Evolutionary conservation across 805 yeast genomes (phyloP).

Genomic region (Yarrowia keelungensis): DNA sequence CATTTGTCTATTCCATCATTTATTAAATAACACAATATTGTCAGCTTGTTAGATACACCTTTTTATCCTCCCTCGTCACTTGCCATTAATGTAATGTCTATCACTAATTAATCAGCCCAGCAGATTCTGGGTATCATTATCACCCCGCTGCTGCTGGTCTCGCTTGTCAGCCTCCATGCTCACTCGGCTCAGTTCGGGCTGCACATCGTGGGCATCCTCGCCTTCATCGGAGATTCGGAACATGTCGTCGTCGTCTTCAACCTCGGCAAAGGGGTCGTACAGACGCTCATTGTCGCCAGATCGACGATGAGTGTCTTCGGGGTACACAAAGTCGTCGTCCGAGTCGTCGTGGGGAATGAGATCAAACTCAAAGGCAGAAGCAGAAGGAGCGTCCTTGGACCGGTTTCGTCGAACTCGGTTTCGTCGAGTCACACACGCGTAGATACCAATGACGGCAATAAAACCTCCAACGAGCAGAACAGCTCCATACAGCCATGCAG

Average conservation of each 20-base stretch:
- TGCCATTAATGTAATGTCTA: not conserved
- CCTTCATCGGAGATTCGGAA: slow-evolving; percentile 39
- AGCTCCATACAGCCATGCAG: slow-evolving; percentile 50
- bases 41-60: slow-evolving; percentile 8
- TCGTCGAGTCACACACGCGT: slow-evolving; percentile 54
- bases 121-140: not conserved
- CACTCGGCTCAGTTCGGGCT: slow-evolving; percentile 10
- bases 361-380: slow-evolving; percentile 44
- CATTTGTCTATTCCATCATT: not conserved
- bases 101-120: not conserved
- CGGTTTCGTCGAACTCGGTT: slow-evolving; percentile 39
- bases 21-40: slow-evolving; percentile 1
- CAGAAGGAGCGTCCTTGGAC: slow-evolving; percentile 39
- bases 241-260: slow-evolving; percentile 39
- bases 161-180: slow-evolving; percentile 18
- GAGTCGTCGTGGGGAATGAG: slow-evolving; percentile 43
- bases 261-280: slow-evolving; percentile 27
- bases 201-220: slow-evolving; percentile 26
- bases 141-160: not conserved
- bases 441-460: slow-evolving; percentile 50
- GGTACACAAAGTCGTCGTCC: slow-evolving; percentile 39
- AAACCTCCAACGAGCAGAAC: slow-evolving; percentile 57
- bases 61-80: not conserved
- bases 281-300: slow-evolving; percentile 10
- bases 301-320: slow-evolving; percentile 18